Conservation (phyloP, 208 protist genomes). For the Vickermania ingenoplastis region DNA sequence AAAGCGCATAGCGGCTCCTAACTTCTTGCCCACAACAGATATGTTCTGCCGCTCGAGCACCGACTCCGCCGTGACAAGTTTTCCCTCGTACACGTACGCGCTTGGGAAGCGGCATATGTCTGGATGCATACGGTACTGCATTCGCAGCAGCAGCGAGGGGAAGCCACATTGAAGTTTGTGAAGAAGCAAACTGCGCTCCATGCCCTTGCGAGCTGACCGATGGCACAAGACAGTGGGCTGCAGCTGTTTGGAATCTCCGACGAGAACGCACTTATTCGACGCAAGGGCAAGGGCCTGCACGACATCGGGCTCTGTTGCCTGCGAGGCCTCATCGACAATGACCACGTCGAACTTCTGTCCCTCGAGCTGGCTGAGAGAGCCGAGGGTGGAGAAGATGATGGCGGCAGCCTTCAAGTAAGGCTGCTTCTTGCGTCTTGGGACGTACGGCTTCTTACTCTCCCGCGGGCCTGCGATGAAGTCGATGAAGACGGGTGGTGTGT, state of each 20-base stretch:
- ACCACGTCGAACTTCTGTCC: conserved; percentile 64
- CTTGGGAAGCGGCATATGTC: conserved; percentile 82
- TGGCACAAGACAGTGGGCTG: conserved; percentile 79
- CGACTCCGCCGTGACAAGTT: conserved; percentile 35
- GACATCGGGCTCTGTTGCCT: conserved; percentile 82
- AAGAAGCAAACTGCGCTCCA: conserved; percentile 63
- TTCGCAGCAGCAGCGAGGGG: conserved; percentile 53
- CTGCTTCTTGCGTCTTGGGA: too few species aligned
- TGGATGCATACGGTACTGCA: conserved; percentile 89
- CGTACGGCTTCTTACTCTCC: not conserved
- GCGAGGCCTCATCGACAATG: conserved; percentile 89
- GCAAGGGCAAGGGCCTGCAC: conserved; percentile 62
- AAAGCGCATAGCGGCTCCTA: conserved; percentile 33
- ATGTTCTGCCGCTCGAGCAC: conserved; percentile 18
- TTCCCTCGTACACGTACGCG: conserved; percentile 59
- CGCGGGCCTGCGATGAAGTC: conserved; percentile 30
- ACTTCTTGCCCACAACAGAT: conserved; percentile 1
- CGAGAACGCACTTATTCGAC: conserved; percentile 47
- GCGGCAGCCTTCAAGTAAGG: conserved; percentile 21
- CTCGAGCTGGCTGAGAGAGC: conserved; percentile 62
- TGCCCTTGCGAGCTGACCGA: conserved; percentile 35
- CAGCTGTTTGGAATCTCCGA: conserved; percentile 87
- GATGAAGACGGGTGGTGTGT: conserved; percentile 43
- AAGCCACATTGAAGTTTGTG: conserved; percentile 55
- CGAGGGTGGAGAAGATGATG: conserved; percentile 69